Conservation (phyloP, 257 asterid genomes). For the Salvia splendens region DNA sequence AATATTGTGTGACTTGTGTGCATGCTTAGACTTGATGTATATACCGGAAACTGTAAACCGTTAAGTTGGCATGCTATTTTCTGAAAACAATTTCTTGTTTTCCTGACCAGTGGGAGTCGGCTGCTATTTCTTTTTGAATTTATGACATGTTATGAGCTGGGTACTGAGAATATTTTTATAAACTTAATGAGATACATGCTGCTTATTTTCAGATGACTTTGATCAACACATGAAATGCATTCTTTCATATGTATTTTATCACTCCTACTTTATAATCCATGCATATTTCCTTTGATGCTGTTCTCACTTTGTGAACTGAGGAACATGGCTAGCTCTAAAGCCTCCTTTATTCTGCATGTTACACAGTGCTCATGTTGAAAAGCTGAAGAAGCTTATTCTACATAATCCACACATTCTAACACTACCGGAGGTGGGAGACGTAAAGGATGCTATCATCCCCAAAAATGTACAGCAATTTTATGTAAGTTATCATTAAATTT, state of each 20-base stretch:
- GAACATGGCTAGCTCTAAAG: slow-evolving; percentile 14
- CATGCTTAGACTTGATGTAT: not conserved
- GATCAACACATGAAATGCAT: not conserved
- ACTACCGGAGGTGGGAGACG: slow-evolving; percentile 79
- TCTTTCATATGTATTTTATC: slow-evolving; percentile 13
- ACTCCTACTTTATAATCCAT: slow-evolving; percentile 14
- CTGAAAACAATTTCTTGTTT: slow-evolving; percentile 15
- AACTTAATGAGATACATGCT: not conserved
- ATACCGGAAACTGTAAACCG: not conserved
- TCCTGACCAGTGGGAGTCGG: slow-evolving; percentile 1
- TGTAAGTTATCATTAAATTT: slow-evolving; percentile 49
- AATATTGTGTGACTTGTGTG: not conserved
- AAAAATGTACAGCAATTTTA: slow-evolving; percentile 86
- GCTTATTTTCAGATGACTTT: slow-evolving; percentile 17
- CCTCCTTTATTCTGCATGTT: slow-evolving; percentile 29
- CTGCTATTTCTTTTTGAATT: not conserved
- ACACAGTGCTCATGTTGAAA: slow-evolving; percentile 88
- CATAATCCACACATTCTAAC: slow-evolving; percentile 89
- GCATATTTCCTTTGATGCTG: slow-evolving; percentile 1
- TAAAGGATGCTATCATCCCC: slow-evolving; percentile 84
- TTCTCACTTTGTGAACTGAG: slow-evolving; percentile 1
- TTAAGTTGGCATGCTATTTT: not conserved
- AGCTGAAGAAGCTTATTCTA: slow-evolving; percentile 85
- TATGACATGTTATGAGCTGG: slow-evolving; percentile 15
- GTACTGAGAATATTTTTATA: not conserved